Percentiles rank a stretch among this genome's conserved stretches.
These are phyloP conservation scores for Tripterygium wilfordii DNA, from an alignment of 177 flowering plant species.

Conservation along the genomic window DNA sequence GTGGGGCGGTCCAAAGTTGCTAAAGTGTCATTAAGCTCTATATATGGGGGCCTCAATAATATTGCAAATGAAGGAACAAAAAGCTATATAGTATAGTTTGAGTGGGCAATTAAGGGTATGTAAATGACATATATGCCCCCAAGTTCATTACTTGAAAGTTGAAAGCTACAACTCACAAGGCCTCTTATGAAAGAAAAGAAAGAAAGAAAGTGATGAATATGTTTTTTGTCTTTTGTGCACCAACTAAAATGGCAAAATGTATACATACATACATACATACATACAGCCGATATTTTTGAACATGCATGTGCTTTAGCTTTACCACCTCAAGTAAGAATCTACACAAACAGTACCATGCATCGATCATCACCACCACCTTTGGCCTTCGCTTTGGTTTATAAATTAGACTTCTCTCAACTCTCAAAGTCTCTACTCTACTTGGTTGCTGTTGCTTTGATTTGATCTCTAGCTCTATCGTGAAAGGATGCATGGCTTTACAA, in stretches of 20 bases:
- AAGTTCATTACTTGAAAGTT: too few relatives aligned
- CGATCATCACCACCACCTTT: neutral
- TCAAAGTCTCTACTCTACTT: neutral
- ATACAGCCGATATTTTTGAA: neutral
- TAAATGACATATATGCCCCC: too few relatives aligned
- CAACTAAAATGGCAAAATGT: slow-evolving; percentile 4
- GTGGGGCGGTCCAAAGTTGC: too few relatives aligned
- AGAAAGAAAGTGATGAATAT: slow-evolving; percentile 11
- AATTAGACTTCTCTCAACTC: neutral
- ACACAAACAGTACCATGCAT: neutral
- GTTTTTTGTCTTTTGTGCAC: slow-evolving; percentile 16
- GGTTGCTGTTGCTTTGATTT: neutral
- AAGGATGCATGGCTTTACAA: slow-evolving; percentile 26
- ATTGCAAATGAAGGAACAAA: too few relatives aligned
- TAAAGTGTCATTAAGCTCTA: too few relatives aligned
- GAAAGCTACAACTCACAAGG: too few relatives aligned
- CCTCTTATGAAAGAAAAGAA: neutral
- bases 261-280: too few relatives aligned
- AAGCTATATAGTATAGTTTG: too few relatives aligned
- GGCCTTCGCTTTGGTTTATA: slow-evolving; percentile 2
- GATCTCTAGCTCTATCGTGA: slow-evolving; percentile 4
- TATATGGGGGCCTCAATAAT: too few relatives aligned
- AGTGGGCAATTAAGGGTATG: too few relatives aligned
- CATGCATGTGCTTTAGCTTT: too few relatives aligned
- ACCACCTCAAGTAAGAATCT: too few relatives aligned